These are phyloP conservation scores for Aspergillus cejpii DNA, from an alignment of 2,329 filamentous ascomycete genomes.

Conservation along the genomic window DNA sequence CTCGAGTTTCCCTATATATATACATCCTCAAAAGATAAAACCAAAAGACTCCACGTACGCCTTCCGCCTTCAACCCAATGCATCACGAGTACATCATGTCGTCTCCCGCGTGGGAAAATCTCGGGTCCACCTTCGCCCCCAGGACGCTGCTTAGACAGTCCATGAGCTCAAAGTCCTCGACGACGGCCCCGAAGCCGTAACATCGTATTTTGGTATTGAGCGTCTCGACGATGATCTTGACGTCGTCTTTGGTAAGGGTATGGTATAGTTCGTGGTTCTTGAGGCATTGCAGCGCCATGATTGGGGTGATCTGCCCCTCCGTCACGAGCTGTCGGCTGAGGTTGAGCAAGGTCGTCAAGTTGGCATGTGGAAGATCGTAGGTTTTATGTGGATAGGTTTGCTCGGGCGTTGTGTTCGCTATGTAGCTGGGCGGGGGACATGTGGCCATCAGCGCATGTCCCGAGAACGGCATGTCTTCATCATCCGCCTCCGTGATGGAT, in stretches of 20 bases:
- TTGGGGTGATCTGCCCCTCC: conserved; percentile 77
- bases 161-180: conserved; percentile 59
- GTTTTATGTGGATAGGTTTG: conserved; percentile 62
- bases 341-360: conserved; percentile 74
- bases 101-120: conserved; percentile 22
- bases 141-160: conserved; percentile 71
- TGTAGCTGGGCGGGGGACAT: conserved; percentile 66
- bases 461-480: conserved; percentile 58
- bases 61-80: neutral
- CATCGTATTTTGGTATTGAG: conserved; percentile 77
- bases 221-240: conserved; percentile 64
- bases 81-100: conserved; percentile 31
- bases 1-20: too few species aligned
- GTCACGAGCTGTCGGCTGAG: conserved; percentile 75
- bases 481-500: conserved; percentile 49
- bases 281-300: conserved; percentile 89
- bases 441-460: conserved; percentile 92
- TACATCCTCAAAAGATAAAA: neutral
- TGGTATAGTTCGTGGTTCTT: conserved; percentile 62
- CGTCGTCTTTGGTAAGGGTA: conserved; percentile 61
- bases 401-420: conserved; percentile 47
- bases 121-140: conserved; percentile 35
- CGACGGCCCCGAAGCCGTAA: conserved; percentile 71
- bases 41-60: neutral
- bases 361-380: conserved; percentile 68